These are phyloP conservation scores for Aegilops sharonensis DNA, from an alignment of 176 grass and related monocot genomes.

Conservation along the genomic window DNA sequence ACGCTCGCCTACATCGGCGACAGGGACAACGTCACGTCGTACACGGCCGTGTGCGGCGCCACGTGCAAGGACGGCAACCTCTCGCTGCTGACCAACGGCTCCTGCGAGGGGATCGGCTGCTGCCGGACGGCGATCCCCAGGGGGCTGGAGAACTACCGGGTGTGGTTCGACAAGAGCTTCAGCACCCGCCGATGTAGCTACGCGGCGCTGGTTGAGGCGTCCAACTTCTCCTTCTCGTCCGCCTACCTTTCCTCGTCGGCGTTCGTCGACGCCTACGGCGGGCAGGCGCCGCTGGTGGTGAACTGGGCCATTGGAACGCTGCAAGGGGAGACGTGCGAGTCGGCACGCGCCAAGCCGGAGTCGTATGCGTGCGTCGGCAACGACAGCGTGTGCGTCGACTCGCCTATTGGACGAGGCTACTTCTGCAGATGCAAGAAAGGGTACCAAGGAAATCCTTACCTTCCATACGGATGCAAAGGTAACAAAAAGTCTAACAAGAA, in stretches of 20 bases:
- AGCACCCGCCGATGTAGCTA: conserved; percentile 29
- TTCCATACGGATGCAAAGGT: no score
- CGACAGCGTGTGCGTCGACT: no score
- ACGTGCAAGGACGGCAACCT: not conserved
- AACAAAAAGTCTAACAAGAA: no score
- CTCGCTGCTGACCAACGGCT: not conserved
- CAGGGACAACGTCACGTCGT: not conserved
- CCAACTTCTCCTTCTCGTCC: not conserved
- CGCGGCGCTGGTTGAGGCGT: conserved; percentile 15
- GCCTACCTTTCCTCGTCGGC: not conserved
- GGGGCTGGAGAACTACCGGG: not conserved
- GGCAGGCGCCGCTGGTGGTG: not conserved
- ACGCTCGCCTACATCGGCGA: not conserved
- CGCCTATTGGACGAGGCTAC: no score
- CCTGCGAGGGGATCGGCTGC: conserved; percentile 1
- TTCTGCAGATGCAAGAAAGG: no score
- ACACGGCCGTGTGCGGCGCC: not conserved
- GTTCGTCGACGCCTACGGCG: not conserved
- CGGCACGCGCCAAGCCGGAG: not conserved
- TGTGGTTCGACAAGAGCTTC: not conserved
- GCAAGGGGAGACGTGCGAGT: not conserved
- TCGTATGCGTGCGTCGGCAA: no score
- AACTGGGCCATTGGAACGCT: not conserved
- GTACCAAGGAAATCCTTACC: no score
- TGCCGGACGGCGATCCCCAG: not conserved